Conservation (phyloP, 176 grass and related monocot species). For the Microstegium vimineum region DNA sequence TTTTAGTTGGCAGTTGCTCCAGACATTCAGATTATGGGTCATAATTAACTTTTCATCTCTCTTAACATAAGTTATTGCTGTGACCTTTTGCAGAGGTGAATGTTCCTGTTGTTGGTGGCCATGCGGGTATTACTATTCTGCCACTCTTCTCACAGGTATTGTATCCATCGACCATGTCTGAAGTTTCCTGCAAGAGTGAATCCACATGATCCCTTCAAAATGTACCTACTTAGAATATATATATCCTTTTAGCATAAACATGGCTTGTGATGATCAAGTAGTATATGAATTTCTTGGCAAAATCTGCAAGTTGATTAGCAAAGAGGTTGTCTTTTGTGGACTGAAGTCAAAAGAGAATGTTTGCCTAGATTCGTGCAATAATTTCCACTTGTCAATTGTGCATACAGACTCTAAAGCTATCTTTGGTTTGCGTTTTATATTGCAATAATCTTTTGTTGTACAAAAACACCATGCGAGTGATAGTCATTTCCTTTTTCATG, state of each 20-base stretch:
- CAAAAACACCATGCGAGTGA: neutral
- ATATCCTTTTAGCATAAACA: neutral
- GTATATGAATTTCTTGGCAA: neutral
- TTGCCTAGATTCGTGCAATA: neutral
- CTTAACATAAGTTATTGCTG: neutral
- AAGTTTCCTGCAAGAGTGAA: constrained; percentile 7
- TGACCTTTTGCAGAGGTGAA: constrained; percentile 55
- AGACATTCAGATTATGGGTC: neutral
- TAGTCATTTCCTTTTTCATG: neutral
- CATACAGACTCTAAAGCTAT: neutral
- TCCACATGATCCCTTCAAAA: neutral
- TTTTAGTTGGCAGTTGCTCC: neutral
- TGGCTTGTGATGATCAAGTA: neutral
- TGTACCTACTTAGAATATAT: neutral
- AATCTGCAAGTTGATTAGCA: neutral
- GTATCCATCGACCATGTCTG: neutral
- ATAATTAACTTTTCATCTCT: neutral
- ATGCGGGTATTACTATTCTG: constrained; percentile 86
- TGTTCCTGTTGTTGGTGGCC: constrained; percentile 85
- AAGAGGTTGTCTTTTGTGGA: neutral
- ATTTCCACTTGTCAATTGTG: neutral
- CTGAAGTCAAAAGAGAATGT: neutral
- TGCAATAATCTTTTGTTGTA: neutral
- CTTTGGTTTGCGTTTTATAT: neutral
- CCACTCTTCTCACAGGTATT: constrained; percentile 84